A percentile compares a stretch with the other conserved stretches of the same genome.
These are phyloP conservation scores for Teratosphaeria viscida DNA, from an alignment of 2,329 filamentous ascomycete genomes.

Conservation along the genomic window DNA sequence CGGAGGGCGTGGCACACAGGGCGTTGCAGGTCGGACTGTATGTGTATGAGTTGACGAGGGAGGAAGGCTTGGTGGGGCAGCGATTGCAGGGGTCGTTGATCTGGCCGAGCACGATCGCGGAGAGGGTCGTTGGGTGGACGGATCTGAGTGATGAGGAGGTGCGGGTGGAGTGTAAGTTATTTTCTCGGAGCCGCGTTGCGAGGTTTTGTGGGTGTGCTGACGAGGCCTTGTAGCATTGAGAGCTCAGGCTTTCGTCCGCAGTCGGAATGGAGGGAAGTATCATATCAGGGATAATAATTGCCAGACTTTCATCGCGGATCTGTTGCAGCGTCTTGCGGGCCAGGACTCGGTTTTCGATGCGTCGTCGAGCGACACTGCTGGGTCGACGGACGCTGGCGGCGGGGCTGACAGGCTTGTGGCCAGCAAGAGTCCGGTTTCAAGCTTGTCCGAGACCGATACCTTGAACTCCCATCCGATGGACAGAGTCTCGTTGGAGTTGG, in stretches of 20 bases:
- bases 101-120: neutral
- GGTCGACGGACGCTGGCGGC: neutral
- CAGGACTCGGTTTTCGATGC: neutral
- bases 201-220: neutral
- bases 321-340: neutral
- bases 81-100: neutral
- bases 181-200: too few species aligned
- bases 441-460: neutral
- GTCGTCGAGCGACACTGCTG: neutral
- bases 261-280: neutral
- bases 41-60: neutral
- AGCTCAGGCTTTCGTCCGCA: neutral
- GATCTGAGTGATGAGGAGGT: neutral
- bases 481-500: neutral
- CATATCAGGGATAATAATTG: conserved; percentile 1
- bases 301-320: neutral
- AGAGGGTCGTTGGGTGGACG: neutral
- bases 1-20: neutral
- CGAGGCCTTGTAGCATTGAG: neutral
- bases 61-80: neutral
- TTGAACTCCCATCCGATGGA: neutral
- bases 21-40: neutral
- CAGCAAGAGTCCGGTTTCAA: neutral
- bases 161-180: neutral
- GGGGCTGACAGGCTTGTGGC: neutral